Conservation (phyloP, 495 filamentous ascomycete genomes). For the Thermothielavioides terrestris region DNA sequence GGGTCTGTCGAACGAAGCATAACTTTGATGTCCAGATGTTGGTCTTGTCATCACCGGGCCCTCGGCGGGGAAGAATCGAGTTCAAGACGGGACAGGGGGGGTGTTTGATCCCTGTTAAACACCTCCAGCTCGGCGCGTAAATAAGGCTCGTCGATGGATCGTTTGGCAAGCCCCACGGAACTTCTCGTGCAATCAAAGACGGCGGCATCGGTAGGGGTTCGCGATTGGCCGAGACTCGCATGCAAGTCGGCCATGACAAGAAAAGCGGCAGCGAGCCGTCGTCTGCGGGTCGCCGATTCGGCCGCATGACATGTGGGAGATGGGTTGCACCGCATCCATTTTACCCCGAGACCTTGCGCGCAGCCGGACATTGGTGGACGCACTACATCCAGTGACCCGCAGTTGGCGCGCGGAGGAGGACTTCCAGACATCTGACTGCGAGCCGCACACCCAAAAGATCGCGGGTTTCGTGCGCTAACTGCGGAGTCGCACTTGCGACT, state of each 20-base stretch:
- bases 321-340: conserved; percentile 30
- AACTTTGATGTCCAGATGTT: conserved; percentile 6
- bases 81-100: conserved; percentile 19
- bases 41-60: background rate
- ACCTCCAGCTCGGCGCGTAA: conserved; percentile 41
- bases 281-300: conserved; percentile 29
- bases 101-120: conserved; percentile 31
- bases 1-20: conserved; percentile 21
- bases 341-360: conserved; percentile 22
- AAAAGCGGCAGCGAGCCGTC: conserved; percentile 8
- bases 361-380: conserved; percentile 23
- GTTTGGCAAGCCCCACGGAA: conserved; percentile 26
- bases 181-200: conserved; percentile 37
- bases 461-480: conserved; percentile 7
- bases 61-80: conserved; percentile 13
- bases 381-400: conserved; percentile 15
- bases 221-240: conserved; percentile 32
- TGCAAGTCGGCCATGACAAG: conserved; percentile 15
- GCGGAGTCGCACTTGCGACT: conserved; percentile 31
- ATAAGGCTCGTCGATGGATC: conserved; percentile 38
- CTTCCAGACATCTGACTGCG: background rate
- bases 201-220: conserved; percentile 24
- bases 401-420: background rate
- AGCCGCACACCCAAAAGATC: background rate
- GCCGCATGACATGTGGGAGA: conserved; percentile 28